Conservation (phyloP, 2,329 filamentous ascomycete genomes). For the Cladophialophora carrionii region DNA sequence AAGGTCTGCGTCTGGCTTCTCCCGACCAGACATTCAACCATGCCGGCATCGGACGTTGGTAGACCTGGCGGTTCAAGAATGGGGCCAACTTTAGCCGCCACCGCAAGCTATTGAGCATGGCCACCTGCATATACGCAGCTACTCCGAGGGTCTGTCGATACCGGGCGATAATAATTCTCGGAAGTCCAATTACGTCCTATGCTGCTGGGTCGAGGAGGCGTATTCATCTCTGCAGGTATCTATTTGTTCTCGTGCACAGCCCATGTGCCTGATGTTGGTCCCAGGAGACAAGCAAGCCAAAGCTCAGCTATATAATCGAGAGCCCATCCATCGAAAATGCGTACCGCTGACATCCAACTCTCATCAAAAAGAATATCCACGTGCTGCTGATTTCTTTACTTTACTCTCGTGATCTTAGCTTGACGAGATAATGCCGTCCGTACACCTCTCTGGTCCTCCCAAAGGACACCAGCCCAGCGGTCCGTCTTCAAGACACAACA, state of each 20-base stretch:
- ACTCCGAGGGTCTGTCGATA: neutral
- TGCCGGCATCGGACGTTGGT: neutral
- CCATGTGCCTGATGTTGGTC: neutral
- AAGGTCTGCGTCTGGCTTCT: neutral
- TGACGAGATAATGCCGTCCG: neutral
- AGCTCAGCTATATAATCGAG: neutral
- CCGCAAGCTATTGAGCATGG: neutral
- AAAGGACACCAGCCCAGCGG: neutral
- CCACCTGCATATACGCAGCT: neutral
- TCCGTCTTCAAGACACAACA: neutral
- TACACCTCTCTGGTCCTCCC: neutral
- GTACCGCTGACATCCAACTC: too few relatives aligned
- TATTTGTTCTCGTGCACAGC: neutral
- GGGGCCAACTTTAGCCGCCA: neutral
- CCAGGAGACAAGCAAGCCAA: neutral
- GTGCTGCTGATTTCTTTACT: neutral
- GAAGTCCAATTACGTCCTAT: neutral
- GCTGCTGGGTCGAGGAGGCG: neutral
- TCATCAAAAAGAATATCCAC: neutral
- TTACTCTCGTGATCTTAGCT: neutral
- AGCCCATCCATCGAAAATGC: neutral
- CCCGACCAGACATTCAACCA: neutral
- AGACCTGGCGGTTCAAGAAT: neutral
- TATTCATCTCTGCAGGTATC: neutral
- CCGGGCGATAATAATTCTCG: neutral